Percentiles rank a stretch among this genome's conserved stretches.
phyloP scores from a whole-genome alignment of 805 yeast genomes.

The Teunomyces pallodes region DNA sequence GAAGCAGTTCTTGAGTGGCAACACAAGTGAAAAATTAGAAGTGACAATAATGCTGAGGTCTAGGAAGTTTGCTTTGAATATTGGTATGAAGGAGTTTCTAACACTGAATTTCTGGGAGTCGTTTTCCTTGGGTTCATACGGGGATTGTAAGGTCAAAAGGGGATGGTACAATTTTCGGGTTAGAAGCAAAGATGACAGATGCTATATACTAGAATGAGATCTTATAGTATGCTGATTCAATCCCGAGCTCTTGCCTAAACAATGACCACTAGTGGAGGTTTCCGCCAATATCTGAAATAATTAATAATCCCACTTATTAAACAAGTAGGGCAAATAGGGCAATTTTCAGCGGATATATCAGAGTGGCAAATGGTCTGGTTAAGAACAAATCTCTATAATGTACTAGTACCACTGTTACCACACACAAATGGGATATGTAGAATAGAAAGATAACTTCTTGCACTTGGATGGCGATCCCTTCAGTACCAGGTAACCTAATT shows the following conservation, averaged over 20 bases:
- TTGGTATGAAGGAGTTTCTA: no score
- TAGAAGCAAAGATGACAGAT: neutral
- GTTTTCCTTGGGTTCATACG: neutral
- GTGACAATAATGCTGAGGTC: no score
- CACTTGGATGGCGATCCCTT: slow-evolving; percentile 1
- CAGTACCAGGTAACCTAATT: slow-evolving; percentile 1
- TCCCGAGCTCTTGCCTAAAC: neutral
- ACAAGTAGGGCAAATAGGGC: neutral
- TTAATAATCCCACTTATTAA: neutral
- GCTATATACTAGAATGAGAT: neutral
- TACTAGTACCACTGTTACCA: neutral
- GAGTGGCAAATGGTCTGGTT: neutral
- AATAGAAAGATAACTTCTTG: neutral
- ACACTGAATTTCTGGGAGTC: no score
- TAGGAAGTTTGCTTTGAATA: no score
- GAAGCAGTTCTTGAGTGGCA: no score
- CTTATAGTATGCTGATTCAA: neutral
- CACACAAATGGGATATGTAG: neutral
- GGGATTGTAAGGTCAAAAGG: neutral
- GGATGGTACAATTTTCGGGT: neutral
- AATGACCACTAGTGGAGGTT: neutral
- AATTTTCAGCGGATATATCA: neutral
- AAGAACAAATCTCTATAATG: neutral
- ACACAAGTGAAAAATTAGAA: neutral
- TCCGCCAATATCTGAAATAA: neutral